phyloP scores from a whole-genome alignment of 495 filamentous ascomycete species.

The Penicillium ucsense region DNA sequence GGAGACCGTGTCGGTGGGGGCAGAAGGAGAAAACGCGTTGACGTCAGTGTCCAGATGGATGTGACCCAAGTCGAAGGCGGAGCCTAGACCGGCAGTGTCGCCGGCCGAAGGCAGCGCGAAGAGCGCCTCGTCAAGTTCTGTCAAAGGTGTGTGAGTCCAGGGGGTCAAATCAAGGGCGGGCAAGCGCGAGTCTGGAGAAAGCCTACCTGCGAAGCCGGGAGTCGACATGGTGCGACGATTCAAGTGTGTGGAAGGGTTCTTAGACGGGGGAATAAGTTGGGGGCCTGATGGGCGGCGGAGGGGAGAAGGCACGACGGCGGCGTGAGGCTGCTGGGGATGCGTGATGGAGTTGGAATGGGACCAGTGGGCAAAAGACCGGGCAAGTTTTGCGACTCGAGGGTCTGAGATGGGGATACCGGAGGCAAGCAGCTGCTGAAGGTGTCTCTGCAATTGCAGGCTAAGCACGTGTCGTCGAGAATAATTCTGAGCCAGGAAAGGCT shows the following conservation, averaged over 20 bases:
- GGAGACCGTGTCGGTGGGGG: slow-evolving; percentile 59
- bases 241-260: slow-evolving; percentile 10
- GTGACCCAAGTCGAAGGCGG: slow-evolving; percentile 13
- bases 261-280: slow-evolving; percentile 31
- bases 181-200: not conserved
- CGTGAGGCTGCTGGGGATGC: slow-evolving; percentile 21
- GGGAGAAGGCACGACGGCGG: slow-evolving; percentile 28
- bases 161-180: not conserved
- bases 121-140: slow-evolving; percentile 18
- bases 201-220: slow-evolving; percentile 25
- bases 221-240: slow-evolving; percentile 34
- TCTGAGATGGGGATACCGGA: slow-evolving; percentile 26
- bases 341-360: slow-evolving; percentile 30
- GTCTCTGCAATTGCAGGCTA: slow-evolving; percentile 28
- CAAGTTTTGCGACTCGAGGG: slow-evolving; percentile 30
- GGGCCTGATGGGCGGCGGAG: slow-evolving; percentile 45
- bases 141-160: slow-evolving; percentile 1
- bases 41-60: slow-evolving; percentile 8
- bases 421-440: slow-evolving; percentile 25
- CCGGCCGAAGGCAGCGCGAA: slow-evolving; percentile 24
- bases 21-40: slow-evolving; percentile 6
- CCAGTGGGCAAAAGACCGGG: slow-evolving; percentile 35
- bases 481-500: slow-evolving; percentile 27
- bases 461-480: slow-evolving; percentile 26
- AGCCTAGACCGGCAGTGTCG: slow-evolving; percentile 22